Evolutionary conservation across 495 filamentous ascomycete genomes (phyloP).

Genomic region (Penicillium soppii): DNA sequence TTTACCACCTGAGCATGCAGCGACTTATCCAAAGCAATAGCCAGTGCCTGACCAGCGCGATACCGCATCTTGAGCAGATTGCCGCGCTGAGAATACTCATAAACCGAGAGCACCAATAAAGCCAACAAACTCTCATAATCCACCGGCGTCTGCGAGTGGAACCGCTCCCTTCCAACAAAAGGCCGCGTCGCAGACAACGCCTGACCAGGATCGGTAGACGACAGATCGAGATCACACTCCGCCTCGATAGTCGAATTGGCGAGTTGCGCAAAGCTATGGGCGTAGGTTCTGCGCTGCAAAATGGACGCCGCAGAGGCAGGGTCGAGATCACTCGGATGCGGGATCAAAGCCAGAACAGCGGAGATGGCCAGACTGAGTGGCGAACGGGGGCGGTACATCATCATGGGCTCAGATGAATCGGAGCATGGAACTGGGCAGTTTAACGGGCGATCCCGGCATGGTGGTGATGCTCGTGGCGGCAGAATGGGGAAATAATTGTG

Average conservation of each 20-base stretch:
- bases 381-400: constrained; percentile 48
- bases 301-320: constrained; percentile 45
- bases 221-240: constrained; percentile 57
- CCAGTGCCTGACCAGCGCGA: constrained; percentile 55
- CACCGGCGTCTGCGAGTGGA: constrained; percentile 52
- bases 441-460: constrained; percentile 44
- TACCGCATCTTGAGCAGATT: constrained; percentile 63
- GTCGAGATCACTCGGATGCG: constrained; percentile 50
- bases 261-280: constrained; percentile 54
- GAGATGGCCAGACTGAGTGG: constrained; percentile 56
- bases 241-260: constrained; percentile 53
- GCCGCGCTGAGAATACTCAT: constrained; percentile 61
- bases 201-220: constrained; percentile 50
- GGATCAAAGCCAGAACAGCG: constrained; percentile 54
- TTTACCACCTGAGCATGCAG: constrained; percentile 48
- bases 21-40: constrained; percentile 51
- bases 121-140: constrained; percentile 57
- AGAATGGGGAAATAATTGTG: constrained; percentile 60
- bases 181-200: constrained; percentile 48
- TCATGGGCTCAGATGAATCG: constrained; percentile 38
- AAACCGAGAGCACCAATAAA: constrained; percentile 54
- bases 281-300: constrained; percentile 49
- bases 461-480: constrained; percentile 47
- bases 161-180: constrained; percentile 41
- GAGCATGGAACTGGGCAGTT: constrained; percentile 41